Evolutionary conservation across 2,329 filamentous ascomycete genomes (phyloP).

Genomic region (Paecilomyces dactylethromorphus): DNA sequence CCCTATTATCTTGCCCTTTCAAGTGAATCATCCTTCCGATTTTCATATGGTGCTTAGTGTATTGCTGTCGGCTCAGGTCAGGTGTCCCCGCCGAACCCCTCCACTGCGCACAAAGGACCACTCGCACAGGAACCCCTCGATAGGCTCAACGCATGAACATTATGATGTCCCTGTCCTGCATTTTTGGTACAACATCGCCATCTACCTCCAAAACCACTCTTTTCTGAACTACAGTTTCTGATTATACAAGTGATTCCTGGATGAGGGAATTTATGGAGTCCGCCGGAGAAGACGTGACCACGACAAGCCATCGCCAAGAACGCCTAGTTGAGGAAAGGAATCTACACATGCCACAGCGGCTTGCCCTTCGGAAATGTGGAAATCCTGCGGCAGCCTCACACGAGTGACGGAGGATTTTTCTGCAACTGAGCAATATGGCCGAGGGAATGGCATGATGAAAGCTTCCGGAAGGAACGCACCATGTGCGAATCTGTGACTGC

Average conservation of each 20-base stretch:
- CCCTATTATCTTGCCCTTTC: background rate
- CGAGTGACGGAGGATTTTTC: background rate
- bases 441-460: background rate
- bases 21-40: background rate
- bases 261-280: background rate
- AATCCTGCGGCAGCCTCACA: background rate
- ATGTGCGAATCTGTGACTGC: background rate
- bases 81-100: background rate
- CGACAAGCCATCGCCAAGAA: background rate
- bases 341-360: background rate
- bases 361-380: background rate
- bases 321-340: background rate
- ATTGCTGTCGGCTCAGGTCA: background rate
- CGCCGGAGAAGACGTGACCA: background rate
- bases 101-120: background rate
- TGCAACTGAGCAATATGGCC: background rate
- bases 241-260: background rate
- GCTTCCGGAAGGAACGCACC: background rate
- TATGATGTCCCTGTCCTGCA: background rate
- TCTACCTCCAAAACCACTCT: background rate
- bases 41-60: background rate
- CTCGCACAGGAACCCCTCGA: background rate
- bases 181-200: background rate
- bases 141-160: background rate
- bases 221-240: background rate